Conservation (phyloP, 2,329 filamentous ascomycete genomes). For the Arthroderma sp. region DNA sequence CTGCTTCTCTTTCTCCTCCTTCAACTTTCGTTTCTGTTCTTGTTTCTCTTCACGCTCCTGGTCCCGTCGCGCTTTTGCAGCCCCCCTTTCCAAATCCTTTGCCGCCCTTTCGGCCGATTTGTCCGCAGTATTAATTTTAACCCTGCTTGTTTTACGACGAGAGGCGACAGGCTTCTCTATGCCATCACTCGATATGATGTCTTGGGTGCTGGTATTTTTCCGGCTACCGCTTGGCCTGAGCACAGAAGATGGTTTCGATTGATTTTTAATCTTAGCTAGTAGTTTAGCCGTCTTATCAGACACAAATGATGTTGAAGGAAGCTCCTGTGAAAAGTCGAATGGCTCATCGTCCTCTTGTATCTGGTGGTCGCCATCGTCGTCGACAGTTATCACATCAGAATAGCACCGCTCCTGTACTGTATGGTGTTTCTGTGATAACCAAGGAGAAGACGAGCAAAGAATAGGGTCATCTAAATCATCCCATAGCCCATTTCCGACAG, state of each 20-base stretch:
- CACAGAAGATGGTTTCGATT: slow-evolving; percentile 3
- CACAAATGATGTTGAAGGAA: slow-evolving; percentile 15
- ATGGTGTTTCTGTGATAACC: slow-evolving; percentile 11
- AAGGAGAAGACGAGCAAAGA: slow-evolving; percentile 29
- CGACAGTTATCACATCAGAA: slow-evolving; percentile 23
- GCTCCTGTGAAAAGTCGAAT: slow-evolving; percentile 13
- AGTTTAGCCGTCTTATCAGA: slow-evolving; percentile 30
- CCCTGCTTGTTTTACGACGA: background rate
- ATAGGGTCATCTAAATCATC: slow-evolving; percentile 28
- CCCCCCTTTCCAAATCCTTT: slow-evolving; percentile 42
- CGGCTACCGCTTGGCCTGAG: slow-evolving; percentile 8
- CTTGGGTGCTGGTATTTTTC: slow-evolving; percentile 6
- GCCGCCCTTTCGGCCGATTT: slow-evolving; percentile 25
- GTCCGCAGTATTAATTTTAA: slow-evolving; percentile 25
- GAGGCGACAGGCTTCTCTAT: background rate
- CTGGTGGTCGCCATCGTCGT: slow-evolving; percentile 20
- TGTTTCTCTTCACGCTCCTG: slow-evolving; percentile 47
- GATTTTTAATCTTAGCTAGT: slow-evolving; percentile 21
- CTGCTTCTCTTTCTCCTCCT: slow-evolving; percentile 47
- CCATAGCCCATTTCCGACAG: slow-evolving; percentile 4
- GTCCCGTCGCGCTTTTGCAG: slow-evolving; percentile 34
- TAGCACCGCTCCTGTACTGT: slow-evolving; percentile 4
- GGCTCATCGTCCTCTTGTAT: slow-evolving; percentile 11
- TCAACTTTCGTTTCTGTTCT: slow-evolving; percentile 29
- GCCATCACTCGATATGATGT: slow-evolving; percentile 1